Evolutionary conservation across 805 yeast genomes (phyloP), one percentile per base, ranked within the genome.

Genomic region (Cyberlindnera mississippiensis): DNA sequence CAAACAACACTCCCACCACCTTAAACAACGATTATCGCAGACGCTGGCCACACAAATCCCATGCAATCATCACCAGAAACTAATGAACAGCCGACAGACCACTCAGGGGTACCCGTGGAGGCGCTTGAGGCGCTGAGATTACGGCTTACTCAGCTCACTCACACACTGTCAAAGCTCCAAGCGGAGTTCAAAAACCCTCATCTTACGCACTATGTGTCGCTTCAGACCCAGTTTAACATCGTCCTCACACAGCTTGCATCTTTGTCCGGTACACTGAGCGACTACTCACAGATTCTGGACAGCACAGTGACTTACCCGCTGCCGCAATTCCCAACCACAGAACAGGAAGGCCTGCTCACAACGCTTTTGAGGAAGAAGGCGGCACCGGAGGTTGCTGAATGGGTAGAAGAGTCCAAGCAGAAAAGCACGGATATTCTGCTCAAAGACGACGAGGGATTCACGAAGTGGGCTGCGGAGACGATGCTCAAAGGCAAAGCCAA

Each of bases 351-450:
- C 2, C 69, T 93, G 28, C 65, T 90, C 38, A 85, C 95, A 0
- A 89, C 97, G 0, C 67, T 93, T 45, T 62, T 93, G 45, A 73
- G 98, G 44, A 93, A 90, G 60, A 91, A 90, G 59, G 82, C 83
- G 37, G 67, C 86, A 10, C 98, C 99, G 0, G 97, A 90, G 48
- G 95, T 91, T 2, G 85, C 80, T 38, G 85, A 78, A 35, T 91
- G 98, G 97, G 75, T 89, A 7, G 70, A 71, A 27, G 61, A 66
- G 16, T 76, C 76, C 2, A 63, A 56, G 32, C 65, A 63, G 31
- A 49, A 56, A 12, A 51, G 61, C 12, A 43, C 42, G 1, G 52
- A 47, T 20, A 42, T 48, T 1, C 32, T 49, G 6, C 19, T 47
- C n/a, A 46, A 63, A 18, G 67, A 63, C n/a, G 82, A 78, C 47